These are phyloP conservation scores for Beauveria varroae DNA, from an alignment of 2,329 filamentous ascomycete genomes.

Conservation along the genomic window DNA sequence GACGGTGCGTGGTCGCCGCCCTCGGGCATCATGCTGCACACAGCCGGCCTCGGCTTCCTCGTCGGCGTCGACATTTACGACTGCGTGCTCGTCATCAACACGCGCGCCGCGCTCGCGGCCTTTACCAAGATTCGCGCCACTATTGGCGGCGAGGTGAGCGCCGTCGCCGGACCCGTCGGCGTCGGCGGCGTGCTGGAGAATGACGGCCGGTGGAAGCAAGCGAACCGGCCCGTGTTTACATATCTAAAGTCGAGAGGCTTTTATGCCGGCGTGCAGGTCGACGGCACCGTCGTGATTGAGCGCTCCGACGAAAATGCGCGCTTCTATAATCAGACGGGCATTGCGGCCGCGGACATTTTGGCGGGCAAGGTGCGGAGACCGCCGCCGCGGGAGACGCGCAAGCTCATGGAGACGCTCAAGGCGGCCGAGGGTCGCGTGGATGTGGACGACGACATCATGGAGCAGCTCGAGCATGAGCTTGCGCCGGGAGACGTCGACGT, in stretches of 20 bases:
- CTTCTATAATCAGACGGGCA: slow-evolving; percentile 64
- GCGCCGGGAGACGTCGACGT: slow-evolving; percentile 29
- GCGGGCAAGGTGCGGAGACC: slow-evolving; percentile 34
- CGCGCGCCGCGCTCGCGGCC: slow-evolving; percentile 62
- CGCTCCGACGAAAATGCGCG: slow-evolving; percentile 80
- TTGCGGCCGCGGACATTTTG: slow-evolving; percentile 41
- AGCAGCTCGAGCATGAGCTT: slow-evolving; percentile 26
- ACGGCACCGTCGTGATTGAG: slow-evolving; percentile 81
- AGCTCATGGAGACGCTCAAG: slow-evolving; percentile 27
- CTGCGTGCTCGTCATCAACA: slow-evolving; percentile 82
- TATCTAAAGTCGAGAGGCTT: slow-evolving; percentile 88
- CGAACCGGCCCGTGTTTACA: slow-evolving; percentile 45
- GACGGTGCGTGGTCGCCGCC: slow-evolving; percentile 73
- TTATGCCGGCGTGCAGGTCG: slow-evolving; percentile 79
- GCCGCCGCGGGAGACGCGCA: slow-evolving; percentile 21
- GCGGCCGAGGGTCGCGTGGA: slow-evolving; percentile 27
- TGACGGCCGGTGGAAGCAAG: slow-evolving; percentile 37
- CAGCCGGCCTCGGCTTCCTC: slow-evolving; percentile 70
- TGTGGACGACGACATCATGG: slow-evolving; percentile 24
- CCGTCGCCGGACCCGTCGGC: slow-evolving; percentile 61
- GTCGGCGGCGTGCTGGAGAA: slow-evolving; percentile 68
- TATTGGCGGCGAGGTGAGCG: slow-evolving; percentile 70
- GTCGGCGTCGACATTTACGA: slow-evolving; percentile 84
- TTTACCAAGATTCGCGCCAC: slow-evolving; percentile 71
- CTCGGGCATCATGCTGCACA: slow-evolving; percentile 74